Percentiles rank a stretch among this genome's conserved stretches.
phyloP scores from a whole-genome alignment of 2,329 filamentous ascomycete species.

The Alternaria brassicae region DNA sequence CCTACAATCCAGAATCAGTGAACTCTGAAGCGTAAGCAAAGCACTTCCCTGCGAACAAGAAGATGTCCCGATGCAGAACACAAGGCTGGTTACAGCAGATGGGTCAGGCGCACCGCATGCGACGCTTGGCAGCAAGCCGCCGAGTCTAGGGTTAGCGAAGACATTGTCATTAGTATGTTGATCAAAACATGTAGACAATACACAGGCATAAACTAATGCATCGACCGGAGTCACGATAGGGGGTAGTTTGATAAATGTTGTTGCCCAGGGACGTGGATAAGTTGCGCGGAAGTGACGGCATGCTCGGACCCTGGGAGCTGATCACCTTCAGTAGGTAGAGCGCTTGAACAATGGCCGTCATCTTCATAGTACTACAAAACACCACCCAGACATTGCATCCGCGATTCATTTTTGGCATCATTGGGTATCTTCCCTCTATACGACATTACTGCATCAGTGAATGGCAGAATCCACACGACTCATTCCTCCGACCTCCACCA shows the following conservation, averaged over 20 bases:
- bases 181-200: not conserved
- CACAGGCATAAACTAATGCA: not conserved
- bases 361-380: not conserved
- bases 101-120: slow-evolving; percentile 22
- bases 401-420: not conserved
- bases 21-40: no score
- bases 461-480: slow-evolving; percentile 21
- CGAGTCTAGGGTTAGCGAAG: slow-evolving; percentile 14
- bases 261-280: not conserved
- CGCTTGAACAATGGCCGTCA: not conserved
- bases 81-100: slow-evolving; percentile 6
- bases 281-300: slow-evolving; percentile 12
- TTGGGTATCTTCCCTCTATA: not conserved
- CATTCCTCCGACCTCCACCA: slow-evolving; percentile 57
- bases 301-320: slow-evolving; percentile 3
- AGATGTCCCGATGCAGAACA: slow-evolving; percentile 3
- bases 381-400: not conserved
- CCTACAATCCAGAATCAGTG: not conserved
- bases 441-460: not conserved
- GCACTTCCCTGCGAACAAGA: not conserved
- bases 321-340: not conserved
- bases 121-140: slow-evolving; percentile 20
- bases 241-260: not conserved
- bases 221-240: not conserved
- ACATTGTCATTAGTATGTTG: not conserved